phyloP scores from a whole-genome alignment of 2,329 filamentous ascomycete genomes.

The Neofusicoccum sp. region DNA sequence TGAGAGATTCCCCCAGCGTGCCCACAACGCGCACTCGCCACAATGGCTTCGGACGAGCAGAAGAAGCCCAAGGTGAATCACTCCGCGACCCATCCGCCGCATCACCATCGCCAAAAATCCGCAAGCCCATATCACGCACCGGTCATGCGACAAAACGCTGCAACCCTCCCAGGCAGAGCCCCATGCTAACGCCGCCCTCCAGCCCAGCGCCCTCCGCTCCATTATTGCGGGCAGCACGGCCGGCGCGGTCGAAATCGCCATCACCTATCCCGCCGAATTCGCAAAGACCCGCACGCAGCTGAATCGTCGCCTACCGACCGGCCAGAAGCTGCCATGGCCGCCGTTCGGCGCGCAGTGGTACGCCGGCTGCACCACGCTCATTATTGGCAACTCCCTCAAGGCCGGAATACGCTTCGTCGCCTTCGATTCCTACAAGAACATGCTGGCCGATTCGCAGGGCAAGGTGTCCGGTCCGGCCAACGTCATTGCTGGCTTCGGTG shows the following conservation, averaged over 20 bases:
- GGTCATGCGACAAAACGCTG: background rate
- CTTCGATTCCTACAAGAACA: conserved; percentile 87
- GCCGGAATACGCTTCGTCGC: conserved; percentile 95
- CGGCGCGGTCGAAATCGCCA: conserved; percentile 91
- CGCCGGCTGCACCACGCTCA: conserved; percentile 92
- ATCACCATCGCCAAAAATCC: background rate
- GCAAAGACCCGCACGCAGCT: conserved; percentile 94
- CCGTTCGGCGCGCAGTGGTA: conserved; percentile 95
- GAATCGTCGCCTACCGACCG: conserved; percentile 76
- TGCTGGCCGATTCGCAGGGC: conserved; percentile 79
- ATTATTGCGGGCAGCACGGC: conserved; percentile 91
- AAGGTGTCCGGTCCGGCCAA: conserved; percentile 88
- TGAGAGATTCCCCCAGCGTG: background rate
- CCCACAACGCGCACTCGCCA: background rate
- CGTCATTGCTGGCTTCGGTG: conserved; percentile 89
- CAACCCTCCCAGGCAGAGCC: background rate
- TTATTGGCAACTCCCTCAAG: conserved; percentile 95
- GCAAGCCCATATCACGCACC: background rate
- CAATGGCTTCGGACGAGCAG: conserved; percentile 19
- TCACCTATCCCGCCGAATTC: conserved; percentile 94
- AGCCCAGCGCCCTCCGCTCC: conserved; percentile 80
- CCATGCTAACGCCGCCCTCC: conserved; percentile 9
- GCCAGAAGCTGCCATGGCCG: conserved; percentile 89
- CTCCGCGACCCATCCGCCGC: background rate
- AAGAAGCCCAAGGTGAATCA: conserved; percentile 19